Evolutionary conservation across 495 filamentous ascomycete species (phyloP).

Genomic region (Glutinoglossum americanum): DNA sequence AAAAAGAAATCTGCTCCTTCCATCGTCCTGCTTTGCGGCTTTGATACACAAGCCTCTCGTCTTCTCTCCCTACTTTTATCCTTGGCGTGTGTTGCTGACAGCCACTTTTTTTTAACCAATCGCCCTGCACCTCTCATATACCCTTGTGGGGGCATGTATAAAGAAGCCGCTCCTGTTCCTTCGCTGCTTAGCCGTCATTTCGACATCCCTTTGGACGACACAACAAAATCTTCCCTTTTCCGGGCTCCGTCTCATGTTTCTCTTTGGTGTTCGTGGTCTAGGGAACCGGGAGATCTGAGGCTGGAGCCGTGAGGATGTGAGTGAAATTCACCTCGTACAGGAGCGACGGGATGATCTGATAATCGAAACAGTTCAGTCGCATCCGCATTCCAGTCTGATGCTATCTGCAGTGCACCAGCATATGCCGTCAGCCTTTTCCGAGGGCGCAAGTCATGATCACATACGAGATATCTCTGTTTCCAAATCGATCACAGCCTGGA

Average conservation of each 20-base stretch:
- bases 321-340: not conserved
- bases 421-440: not conserved
- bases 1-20: not conserved
- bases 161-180: not conserved
- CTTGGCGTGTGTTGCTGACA: not conserved
- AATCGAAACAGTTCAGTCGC: not conserved
- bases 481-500: not conserved
- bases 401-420: not conserved
- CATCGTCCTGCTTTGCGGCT: not conserved
- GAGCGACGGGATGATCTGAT: not conserved
- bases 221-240: not conserved
- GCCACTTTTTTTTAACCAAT: not conserved
- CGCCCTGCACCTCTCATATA: not conserved
- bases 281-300: not conserved
- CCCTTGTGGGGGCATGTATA: not conserved
- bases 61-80: not conserved
- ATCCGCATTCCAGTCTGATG: not conserved
- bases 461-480: not conserved
- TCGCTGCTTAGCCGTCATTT: not conserved
- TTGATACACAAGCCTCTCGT: not conserved
- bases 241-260: not conserved
- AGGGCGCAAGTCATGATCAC: not conserved
- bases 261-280: not conserved
- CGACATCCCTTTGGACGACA: not conserved
- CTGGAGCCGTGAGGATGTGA: not conserved